Evolutionary conservation across 495 filamentous ascomycete genomes (phyloP).

Genomic region (Elaphomyces granulatus): DNA sequence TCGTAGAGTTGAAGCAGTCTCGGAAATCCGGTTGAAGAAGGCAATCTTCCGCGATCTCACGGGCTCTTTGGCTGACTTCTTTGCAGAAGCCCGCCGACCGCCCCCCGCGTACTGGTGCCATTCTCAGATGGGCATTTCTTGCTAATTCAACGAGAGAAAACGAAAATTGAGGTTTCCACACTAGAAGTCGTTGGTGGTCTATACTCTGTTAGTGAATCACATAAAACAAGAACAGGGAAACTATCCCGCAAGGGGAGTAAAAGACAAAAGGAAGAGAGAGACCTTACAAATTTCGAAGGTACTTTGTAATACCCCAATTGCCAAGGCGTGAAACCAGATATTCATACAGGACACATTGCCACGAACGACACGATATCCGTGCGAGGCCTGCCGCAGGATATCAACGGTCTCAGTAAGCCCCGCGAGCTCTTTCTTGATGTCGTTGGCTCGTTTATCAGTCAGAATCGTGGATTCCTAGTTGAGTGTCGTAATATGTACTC

Average conservation of each 20-base stretch:
- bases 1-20: neutral
- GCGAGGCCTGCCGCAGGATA: too few species aligned
- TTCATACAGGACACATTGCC: too few species aligned
- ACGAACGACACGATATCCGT: too few species aligned
- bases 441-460: too few species aligned
- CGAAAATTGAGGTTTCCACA: neutral
- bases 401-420: too few species aligned
- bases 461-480: too few species aligned
- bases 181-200: neutral
- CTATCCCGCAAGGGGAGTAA: too few species aligned
- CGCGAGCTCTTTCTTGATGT: too few species aligned
- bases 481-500: too few species aligned
- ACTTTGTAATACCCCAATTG: neutral
- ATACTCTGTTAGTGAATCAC: too few species aligned
- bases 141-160: neutral
- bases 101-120: neutral
- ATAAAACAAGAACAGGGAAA: too few species aligned
- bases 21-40: neutral
- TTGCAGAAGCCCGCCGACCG: neutral
- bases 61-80: neutral
- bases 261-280: neutral
- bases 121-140: neutral
- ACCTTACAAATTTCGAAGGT: neutral
- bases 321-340: constrained; percentile 1
- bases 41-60: neutral